These are phyloP conservation scores for Aspergillus taichungensis DNA, from an alignment of 495 filamentous ascomycete genomes.

Conservation along the genomic window DNA sequence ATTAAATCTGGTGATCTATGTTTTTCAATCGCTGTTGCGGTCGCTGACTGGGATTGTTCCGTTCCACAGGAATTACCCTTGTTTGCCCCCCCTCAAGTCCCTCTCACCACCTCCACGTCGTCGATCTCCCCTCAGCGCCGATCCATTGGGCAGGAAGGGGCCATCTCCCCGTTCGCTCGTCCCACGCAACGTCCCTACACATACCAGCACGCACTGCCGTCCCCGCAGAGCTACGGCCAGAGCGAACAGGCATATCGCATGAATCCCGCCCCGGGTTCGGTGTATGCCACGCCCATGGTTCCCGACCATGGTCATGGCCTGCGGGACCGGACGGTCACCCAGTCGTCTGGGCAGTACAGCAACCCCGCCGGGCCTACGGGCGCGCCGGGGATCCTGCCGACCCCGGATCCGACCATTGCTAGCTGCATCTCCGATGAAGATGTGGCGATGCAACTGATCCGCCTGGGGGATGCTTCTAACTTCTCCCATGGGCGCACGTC, in stretches of 20 bases:
- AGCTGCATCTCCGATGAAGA: slow-evolving; percentile 97
- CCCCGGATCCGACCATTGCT: slow-evolving; percentile 86
- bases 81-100: slow-evolving; percentile 89
- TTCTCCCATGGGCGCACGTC: slow-evolving; percentile 84
- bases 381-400: slow-evolving; percentile 63
- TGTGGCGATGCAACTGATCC: slow-evolving; percentile 92
- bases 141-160: slow-evolving; percentile 48
- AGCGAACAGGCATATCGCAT: slow-evolving; percentile 39
- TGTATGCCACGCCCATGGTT: slow-evolving; percentile 46
- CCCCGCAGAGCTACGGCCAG: slow-evolving; percentile 65
- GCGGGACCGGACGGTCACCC: slow-evolving; percentile 45
- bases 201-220: slow-evolving; percentile 63
- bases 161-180: slow-evolving; percentile 58
- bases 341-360: slow-evolving; percentile 23
- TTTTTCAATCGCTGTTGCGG: slow-evolving; percentile 6
- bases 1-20: too few species aligned
- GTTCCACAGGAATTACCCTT: slow-evolving; percentile 75
- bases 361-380: slow-evolving; percentile 32
- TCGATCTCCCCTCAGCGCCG: slow-evolving; percentile 89
- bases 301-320: slow-evolving; percentile 55
- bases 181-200: slow-evolving; percentile 65
- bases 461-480: slow-evolving; percentile 84
- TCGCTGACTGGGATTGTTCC: slow-evolving; percentile 2
- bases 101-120: slow-evolving; percentile 76
- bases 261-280: slow-evolving; percentile 27